phyloP scores from a whole-genome alignment of 2,329 filamentous ascomycete species.

The Exophiala xenobiotica region DNA sequence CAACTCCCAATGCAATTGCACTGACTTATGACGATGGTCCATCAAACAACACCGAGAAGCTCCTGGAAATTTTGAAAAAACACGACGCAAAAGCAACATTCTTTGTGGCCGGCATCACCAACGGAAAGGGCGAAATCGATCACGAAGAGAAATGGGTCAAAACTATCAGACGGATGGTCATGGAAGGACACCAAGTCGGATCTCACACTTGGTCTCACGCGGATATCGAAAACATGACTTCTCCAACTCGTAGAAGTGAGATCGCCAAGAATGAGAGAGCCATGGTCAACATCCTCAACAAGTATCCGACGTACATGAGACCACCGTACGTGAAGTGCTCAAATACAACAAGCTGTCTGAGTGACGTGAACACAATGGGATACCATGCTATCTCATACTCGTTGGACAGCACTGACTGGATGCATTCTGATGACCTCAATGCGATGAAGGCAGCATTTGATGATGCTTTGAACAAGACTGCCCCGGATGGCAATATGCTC shows the following conservation, averaged over 20 bases:
- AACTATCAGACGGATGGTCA: constrained; percentile 45
- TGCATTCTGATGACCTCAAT: constrained; percentile 20
- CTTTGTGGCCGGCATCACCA: constrained; percentile 58
- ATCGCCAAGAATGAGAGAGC: constrained; percentile 51
- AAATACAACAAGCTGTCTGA: constrained; percentile 39
- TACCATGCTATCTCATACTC: constrained; percentile 52
- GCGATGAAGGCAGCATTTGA: constrained; percentile 22
- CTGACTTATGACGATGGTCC: constrained; percentile 69
- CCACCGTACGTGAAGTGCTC: constrained; percentile 50
- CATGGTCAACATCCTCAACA: constrained; percentile 48
- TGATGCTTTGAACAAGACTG: constrained; percentile 4
- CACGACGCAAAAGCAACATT: constrained; percentile 67
- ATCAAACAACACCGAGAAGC: constrained; percentile 58
- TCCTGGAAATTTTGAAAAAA: constrained; percentile 60
- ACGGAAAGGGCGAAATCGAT: constrained; percentile 47
- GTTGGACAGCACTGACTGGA: constrained; percentile 50
- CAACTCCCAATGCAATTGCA: constrained; percentile 59
- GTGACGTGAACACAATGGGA: constrained; percentile 46
- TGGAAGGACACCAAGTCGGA: constrained; percentile 51
- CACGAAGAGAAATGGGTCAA: no score
- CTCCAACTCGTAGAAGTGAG: constrained; percentile 40
- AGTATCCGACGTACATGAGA: constrained; percentile 55
- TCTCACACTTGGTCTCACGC: constrained; percentile 56
- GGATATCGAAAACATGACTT: constrained; percentile 43
- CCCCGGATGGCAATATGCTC: constrained; percentile 12